Evolutionary conservation across 2,329 filamentous ascomycete genomes (phyloP), one percentile per base, ranked within the genome.

Genomic region (Aureobasidium uvarum): DNA sequence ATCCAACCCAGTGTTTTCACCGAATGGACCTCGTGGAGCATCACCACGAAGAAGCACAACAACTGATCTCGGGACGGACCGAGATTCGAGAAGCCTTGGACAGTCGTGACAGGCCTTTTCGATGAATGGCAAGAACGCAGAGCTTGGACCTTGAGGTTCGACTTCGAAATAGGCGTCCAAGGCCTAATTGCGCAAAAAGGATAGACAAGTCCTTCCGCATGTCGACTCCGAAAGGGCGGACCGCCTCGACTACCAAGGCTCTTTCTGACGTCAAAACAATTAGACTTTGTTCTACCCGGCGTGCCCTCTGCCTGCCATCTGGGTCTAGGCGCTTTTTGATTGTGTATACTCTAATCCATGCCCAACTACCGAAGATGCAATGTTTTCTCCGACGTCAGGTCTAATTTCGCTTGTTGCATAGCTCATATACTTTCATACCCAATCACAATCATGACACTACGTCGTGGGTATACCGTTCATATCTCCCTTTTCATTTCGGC

Each of bases 11-110:
- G 72, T 18, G 71, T 82, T 45, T 81, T 83, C 69, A 79, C 75
- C 1, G 76, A 81, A 65, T 82, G 81, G 74, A 75, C 77, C 60
- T 80, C 77, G 66, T 82, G 79, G 79, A 72, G 69, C 13, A 72
- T 75, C 66, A 68, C 72, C 39, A 72, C 69, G 43, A 69, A 69
- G 54, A 73, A 72, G 66, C 65, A 68, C 51, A 52, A 63, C 28
- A 41, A 62, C 16, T 63, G 39, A 62, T 63, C 39, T 62, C 58
- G 58, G 58, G 20, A 51, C 33, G 33, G 58, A 51, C 45, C 58
- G 58, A 62, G 18, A 62, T 62, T 50, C 33, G 58, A 62, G 45
- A 50, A 62, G 28, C 39, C n/a, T 39, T 46, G 56, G 13, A 56
- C 28, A 48, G n/a, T 46, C 43, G 43, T 48, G 56, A 46, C 56